These are phyloP conservation scores for sorghum (Sorghum bicolor) DNA, from an alignment of 176 grass and related monocot genomes.

Conservation along the genomic window DNA sequence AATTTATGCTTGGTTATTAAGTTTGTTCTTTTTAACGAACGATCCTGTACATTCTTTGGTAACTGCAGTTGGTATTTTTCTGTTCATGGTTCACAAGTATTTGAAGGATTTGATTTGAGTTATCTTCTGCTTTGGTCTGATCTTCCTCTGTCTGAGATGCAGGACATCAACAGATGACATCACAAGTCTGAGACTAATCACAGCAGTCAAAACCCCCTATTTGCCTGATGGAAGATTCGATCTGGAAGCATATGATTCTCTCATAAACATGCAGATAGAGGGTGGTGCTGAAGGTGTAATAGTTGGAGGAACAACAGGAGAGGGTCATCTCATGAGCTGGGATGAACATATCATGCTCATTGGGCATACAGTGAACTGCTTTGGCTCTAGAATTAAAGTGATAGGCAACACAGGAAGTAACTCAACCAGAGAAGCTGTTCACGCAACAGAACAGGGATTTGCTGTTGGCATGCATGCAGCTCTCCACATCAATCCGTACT, in stretches of 20 bases:
- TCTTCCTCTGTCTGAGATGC: constrained; percentile 26
- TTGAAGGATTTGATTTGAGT: background rate
- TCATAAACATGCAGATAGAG: constrained; percentile 74
- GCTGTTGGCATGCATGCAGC: constrained; percentile 92
- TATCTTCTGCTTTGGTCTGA: constrained; percentile 14
- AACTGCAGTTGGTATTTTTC: background rate
- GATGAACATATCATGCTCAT: constrained; percentile 99
- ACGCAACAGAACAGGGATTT: constrained; percentile 85
- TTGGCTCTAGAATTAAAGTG: constrained; percentile 87
- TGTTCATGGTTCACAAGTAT: background rate
- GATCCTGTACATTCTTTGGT: background rate
- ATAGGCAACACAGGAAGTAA: constrained; percentile 96
- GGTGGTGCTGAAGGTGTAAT: constrained; percentile 83
- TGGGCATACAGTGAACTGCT: constrained; percentile 94
- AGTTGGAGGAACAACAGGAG: constrained; percentile 88
- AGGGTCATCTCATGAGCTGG: constrained; percentile 99
- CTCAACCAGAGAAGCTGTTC: constrained; percentile 90
- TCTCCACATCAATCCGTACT: constrained; percentile 97
- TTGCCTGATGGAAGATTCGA: constrained; percentile 95
- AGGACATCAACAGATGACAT: constrained; percentile 80
- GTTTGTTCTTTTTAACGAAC: background rate
- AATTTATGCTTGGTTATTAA: constrained; percentile 6
- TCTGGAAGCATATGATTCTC: constrained; percentile 89
- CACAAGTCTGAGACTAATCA: constrained; percentile 64
- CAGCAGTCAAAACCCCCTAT: constrained; percentile 91